A percentile compares a stretch with the other conserved stretches of the same genome.
Conservation (phyloP, 495 filamentous ascomycete species). For the Trichoderma reesei region DNA sequence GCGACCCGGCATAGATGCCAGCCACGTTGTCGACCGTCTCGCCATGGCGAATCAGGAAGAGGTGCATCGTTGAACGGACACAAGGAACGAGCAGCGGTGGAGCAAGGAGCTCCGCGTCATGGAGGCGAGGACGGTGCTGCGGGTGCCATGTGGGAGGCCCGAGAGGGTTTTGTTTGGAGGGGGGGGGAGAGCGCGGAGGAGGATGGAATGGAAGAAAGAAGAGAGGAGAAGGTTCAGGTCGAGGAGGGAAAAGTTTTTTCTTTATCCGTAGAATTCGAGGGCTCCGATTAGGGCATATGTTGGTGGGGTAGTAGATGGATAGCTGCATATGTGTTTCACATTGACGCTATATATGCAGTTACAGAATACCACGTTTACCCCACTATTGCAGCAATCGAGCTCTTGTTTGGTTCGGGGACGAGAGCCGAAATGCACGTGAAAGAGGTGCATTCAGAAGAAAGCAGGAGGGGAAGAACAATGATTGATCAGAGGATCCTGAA, state of each 20-base stretch:
- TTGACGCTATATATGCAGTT: not conserved
- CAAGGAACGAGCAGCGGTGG: conserved; percentile 5
- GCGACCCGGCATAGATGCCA: conserved; percentile 62
- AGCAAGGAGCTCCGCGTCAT: conserved; percentile 5
- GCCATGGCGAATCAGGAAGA: conserved; percentile 76
- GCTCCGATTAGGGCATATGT: conserved; percentile 4
- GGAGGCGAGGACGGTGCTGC: conserved; percentile 6
- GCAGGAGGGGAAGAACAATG: no score
- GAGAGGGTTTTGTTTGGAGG: not conserved
- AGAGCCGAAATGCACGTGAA: not conserved
- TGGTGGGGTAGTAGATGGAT: not conserved
- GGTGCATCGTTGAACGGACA: conserved; percentile 40
- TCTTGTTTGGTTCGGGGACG: not conserved
- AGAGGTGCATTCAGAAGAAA: no score
- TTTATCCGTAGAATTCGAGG: not conserved
- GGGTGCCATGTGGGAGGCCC: conserved; percentile 2
- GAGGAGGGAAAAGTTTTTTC: conserved; percentile 1
- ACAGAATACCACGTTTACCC: not conserved
- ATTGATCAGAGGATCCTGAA: no score
- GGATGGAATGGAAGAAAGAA: not conserved
- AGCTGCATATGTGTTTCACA: not conserved
- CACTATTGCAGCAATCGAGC: not conserved
- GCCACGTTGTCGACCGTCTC: conserved; percentile 85
- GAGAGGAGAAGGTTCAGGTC: not conserved
- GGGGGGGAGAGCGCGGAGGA: not conserved